Conservation (phyloP, 352 stramenopile species). For the Phytophthora pseudosyringae region DNA sequence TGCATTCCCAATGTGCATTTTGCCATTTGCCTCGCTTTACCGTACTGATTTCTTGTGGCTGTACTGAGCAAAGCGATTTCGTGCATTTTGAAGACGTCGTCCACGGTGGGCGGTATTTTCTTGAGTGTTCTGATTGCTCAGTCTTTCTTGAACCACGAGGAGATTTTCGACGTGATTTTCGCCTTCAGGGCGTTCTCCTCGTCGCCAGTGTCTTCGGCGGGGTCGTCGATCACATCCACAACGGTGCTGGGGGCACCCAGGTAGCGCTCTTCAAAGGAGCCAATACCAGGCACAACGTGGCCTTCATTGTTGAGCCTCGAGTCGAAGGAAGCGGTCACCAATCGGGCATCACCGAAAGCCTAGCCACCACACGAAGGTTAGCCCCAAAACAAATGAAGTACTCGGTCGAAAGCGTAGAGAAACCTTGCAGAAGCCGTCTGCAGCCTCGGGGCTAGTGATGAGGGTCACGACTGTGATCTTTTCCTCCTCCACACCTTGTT, state of each 20-base stretch:
- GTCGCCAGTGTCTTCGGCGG: constrained; percentile 20
- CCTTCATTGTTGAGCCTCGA: constrained; percentile 57
- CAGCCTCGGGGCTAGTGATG: constrained; percentile 80
- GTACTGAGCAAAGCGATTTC: constrained; percentile 1
- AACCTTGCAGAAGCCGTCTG: constrained; percentile 82
- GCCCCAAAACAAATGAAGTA: not conserved
- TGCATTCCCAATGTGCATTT: constrained; percentile 14
- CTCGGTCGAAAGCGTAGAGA: not conserved
- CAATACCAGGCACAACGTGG: constrained; percentile 76
- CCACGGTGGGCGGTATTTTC: not conserved
- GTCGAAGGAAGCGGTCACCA: constrained; percentile 85
- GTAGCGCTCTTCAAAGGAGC: constrained; percentile 81
- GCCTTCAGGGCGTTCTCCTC: constrained; percentile 48
- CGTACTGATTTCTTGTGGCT: not conserved
- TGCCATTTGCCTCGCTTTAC: not conserved
- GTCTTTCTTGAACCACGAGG: constrained; percentile 44
- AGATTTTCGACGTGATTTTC: constrained; percentile 50
- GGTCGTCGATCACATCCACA: constrained; percentile 46
- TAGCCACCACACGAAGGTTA: constrained; percentile 19
- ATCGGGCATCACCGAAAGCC: constrained; percentile 71
- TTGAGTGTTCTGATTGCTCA: constrained; percentile 1
- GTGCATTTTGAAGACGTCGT: not conserved
- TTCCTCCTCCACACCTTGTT: constrained; percentile 75
- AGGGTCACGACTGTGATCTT: constrained; percentile 85
- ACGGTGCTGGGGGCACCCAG: constrained; percentile 42